Base-by-base conservation (phyloP, 768 basidiomycete genomes). In the Termitomyces sp. region DNA sequence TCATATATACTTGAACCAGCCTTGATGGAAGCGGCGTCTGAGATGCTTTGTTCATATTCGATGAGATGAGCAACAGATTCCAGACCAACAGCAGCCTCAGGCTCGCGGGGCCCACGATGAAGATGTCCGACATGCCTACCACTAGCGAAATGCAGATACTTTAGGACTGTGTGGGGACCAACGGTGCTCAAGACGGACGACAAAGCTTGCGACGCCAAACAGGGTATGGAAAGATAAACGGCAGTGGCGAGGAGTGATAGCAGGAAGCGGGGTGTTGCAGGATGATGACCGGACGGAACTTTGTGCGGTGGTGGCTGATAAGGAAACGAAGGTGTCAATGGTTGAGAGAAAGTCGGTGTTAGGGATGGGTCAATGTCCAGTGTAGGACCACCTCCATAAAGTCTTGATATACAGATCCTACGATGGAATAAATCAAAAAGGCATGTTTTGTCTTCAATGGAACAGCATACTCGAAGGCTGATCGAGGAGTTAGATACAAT, bases 191-290 rank as follows among this genome's bases (percentile, higher is more conserved):
- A 72, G 28, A 96, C 80, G 42, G 81, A 71, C 1, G 79, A 72
- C n/a, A 95, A 75, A 0, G 90, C 87, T 58, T 90, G 84, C 0
- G 87, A 82, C 10, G 88, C 83, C 19, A 93, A 67, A 5, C 83
- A 76, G 0, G 90, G 87, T 17, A 94, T 86, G 30, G 88, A 90
- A 21, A 98, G 83, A 68, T 91, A 97, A 21, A 90, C 80, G 1
- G 92, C 78, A 14, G 92, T 93, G 0, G 94, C 90, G 32, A 98
- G 82, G 15, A 97, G 77, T 4, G 93, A 93, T 14, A 94, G 76
- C 6, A 97, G 79, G 62, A 97, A 87, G 9, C 82, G 77, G 3
- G 94, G 91, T 0, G 86, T 82, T 0, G 86, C 90, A 0, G 85
- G 85, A 45, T 95, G 92, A 35, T 85, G 77, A 21, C 74, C 79